Conservation (phyloP, 2,329 filamentous ascomycete species). For the Claviceps sp. region DNA sequence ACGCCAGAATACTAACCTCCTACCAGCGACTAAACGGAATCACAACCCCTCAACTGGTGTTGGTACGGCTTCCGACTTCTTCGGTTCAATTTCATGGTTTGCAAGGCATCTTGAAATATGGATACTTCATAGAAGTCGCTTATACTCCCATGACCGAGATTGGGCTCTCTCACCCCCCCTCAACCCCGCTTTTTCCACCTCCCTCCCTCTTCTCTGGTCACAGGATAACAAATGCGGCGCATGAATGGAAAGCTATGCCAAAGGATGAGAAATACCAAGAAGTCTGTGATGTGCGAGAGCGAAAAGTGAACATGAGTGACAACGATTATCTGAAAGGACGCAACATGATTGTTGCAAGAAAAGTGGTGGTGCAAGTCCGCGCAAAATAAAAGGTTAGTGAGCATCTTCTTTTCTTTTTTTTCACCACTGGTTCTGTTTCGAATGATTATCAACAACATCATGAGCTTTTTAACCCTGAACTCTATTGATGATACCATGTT, state of each 20-base stretch:
- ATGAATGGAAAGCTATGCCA: conserved; percentile 15
- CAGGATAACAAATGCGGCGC: conserved; percentile 14
- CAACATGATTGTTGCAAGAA: not conserved
- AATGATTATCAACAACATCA: conserved; percentile 44
- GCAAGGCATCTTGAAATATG: conserved; percentile 22
- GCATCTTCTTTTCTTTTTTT: conserved; percentile 2
- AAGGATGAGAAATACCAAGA: not conserved
- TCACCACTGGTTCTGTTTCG: conserved; percentile 12
- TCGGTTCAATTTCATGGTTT: conserved; percentile 32
- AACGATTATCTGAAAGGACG: too few relatives aligned
- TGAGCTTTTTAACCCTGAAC: conserved; percentile 59
- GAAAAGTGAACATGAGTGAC: not conserved
- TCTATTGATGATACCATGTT: conserved; percentile 43
- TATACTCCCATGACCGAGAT: conserved; percentile 23
- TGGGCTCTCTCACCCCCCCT: not conserved
- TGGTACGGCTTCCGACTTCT: conserved; percentile 26
- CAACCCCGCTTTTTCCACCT: not conserved
- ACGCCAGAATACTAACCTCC: conserved; percentile 23
- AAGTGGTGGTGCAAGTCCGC: not conserved
- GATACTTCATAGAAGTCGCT: conserved; percentile 32
- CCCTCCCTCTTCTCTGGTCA: conserved; percentile 14
- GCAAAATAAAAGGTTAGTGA: not conserved
- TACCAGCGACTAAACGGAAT: conserved; percentile 37
- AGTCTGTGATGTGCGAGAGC: not conserved
- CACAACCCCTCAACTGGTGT: conserved; percentile 16